These are phyloP conservation scores for Metschnikowia shivogae DNA, from an alignment of 805 yeast genomes.

Conservation along the genomic window DNA sequence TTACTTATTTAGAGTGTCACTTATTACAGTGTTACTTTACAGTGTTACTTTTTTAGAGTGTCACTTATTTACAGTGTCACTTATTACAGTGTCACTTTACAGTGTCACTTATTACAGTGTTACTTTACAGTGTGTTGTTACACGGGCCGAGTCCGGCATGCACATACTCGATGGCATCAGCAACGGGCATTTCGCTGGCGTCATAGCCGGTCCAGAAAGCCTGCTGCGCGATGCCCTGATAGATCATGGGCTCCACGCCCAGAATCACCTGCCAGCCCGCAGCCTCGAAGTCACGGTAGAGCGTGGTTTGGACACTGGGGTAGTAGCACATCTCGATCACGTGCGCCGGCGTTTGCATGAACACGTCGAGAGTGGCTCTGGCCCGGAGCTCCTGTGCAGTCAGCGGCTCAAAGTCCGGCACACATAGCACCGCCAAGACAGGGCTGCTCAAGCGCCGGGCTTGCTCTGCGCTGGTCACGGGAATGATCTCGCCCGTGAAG, in stretches of 20 bases:
- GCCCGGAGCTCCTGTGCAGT: conserved; percentile 23
- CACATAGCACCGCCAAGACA: conserved; percentile 23
- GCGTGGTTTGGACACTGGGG: conserved; percentile 24
- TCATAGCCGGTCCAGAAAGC: conserved; percentile 28
- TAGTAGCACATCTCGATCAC: conserved; percentile 36
- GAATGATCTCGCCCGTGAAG: conserved; percentile 24
- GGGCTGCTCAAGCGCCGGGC: conserved; percentile 21
- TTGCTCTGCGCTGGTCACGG: conserved; percentile 22
- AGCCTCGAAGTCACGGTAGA: conserved; percentile 22
- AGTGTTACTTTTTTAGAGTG: no score
- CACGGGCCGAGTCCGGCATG: conserved; percentile 9
- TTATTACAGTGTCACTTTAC: no score
- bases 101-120: no score
- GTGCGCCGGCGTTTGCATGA: conserved; percentile 22
- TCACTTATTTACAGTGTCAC: no score
- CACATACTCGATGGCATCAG: conserved; percentile 19
- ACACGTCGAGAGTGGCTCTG: conserved; percentile 23
- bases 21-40: no score
- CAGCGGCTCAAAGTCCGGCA: conserved; percentile 26
- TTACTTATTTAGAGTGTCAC: no score
- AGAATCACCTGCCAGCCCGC: conserved; percentile 27
- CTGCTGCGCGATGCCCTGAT: conserved; percentile 31
- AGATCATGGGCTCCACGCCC: conserved; percentile 30
- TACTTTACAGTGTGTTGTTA: no score
- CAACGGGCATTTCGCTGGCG: conserved; percentile 23